Conservation (phyloP, 1,284 basidiomycete genomes). For the Cryptococcus sp. region DNA sequence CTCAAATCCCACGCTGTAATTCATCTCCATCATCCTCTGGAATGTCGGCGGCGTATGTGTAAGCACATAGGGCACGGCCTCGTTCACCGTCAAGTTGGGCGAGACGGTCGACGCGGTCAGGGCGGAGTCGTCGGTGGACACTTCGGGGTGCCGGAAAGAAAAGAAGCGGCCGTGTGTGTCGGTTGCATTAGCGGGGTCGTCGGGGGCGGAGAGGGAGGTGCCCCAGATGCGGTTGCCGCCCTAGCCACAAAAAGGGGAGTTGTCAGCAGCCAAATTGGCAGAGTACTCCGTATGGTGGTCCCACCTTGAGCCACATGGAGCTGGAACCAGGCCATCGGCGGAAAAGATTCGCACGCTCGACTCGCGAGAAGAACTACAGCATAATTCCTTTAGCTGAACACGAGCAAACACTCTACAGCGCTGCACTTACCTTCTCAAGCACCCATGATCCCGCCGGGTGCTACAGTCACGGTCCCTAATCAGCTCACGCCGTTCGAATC, state of each 20-base stretch:
- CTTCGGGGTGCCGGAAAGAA: constrained; percentile 61
- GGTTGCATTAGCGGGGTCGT: constrained; percentile 63
- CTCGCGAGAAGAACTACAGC: constrained; percentile 72
- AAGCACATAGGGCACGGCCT: constrained; percentile 75
- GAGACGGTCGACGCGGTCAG: constrained; percentile 46
- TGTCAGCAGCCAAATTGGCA: too few relatives aligned
- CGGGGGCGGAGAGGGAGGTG: constrained; percentile 55
- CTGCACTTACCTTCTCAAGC: constrained; percentile 53
- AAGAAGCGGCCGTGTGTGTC: constrained; percentile 79
- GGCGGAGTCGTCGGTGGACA: constrained; percentile 32
- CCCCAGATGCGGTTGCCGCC: constrained; percentile 93
- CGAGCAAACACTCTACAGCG: neutral
- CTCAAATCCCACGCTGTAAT: constrained; percentile 94
- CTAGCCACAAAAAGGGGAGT: constrained; percentile 49
- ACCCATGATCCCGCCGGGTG: constrained; percentile 56
- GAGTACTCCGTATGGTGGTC: neutral
- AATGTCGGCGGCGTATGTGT: constrained; percentile 79
- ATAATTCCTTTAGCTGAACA: neutral
- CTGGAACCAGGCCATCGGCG: constrained; percentile 93
- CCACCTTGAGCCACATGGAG: constrained; percentile 85
- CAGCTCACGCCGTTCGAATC: neutral
- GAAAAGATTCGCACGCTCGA: constrained; percentile 87
- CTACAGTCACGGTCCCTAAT: constrained; percentile 23
- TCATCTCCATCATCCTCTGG: constrained; percentile 81
- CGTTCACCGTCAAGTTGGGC: constrained; percentile 74